A percentile compares a stretch with the other conserved stretches of the same genome.
Conservation (phyloP, 2,329 filamentous ascomycete species). For the Penicillium brevicompactum region DNA sequence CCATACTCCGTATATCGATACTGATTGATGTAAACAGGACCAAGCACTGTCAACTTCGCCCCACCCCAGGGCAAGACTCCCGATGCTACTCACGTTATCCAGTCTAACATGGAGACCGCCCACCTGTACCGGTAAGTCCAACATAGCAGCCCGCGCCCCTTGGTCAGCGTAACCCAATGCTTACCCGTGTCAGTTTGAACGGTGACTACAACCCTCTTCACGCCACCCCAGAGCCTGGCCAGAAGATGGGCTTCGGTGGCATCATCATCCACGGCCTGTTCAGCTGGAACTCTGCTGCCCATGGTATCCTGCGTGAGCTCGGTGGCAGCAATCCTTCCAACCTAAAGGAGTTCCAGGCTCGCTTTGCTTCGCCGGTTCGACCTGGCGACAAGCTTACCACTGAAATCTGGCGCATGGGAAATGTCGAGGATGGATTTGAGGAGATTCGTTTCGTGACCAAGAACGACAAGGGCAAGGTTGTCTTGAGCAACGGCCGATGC, state of each 20-base stretch:
- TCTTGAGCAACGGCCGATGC: conserved; percentile 82
- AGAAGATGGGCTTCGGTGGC: conserved; percentile 89
- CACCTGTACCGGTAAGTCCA: conserved; percentile 66
- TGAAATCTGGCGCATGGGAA: conserved; percentile 78
- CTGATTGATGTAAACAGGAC: conserved; percentile 40
- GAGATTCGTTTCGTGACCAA: conserved; percentile 79
- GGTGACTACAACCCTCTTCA: conserved; percentile 95
- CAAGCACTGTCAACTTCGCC: conserved; percentile 75
- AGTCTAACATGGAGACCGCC: conserved; percentile 72
- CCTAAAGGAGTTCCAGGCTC: conserved; percentile 83
- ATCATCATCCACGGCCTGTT: conserved; percentile 87
- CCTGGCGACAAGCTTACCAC: conserved; percentile 81
- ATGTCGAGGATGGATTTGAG: conserved; percentile 65
- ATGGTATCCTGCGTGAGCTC: conserved; percentile 71
- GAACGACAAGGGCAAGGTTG: conserved; percentile 79
- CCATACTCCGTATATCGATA: neutral
- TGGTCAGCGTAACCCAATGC: neutral
- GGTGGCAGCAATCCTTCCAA: conserved; percentile 78
- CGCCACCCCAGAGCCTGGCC: conserved; percentile 79
- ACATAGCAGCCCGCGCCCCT: no score
- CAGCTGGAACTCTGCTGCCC: conserved; percentile 79
- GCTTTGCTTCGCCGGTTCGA: conserved; percentile 82
- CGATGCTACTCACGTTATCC: conserved; percentile 69
- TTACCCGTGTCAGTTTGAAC: conserved; percentile 63
- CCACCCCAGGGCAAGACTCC: conserved; percentile 72